Evolutionary conservation across 176 grass and related monocot genomes (phyloP).

Genomic region (Metroxylon sagu): DNA sequence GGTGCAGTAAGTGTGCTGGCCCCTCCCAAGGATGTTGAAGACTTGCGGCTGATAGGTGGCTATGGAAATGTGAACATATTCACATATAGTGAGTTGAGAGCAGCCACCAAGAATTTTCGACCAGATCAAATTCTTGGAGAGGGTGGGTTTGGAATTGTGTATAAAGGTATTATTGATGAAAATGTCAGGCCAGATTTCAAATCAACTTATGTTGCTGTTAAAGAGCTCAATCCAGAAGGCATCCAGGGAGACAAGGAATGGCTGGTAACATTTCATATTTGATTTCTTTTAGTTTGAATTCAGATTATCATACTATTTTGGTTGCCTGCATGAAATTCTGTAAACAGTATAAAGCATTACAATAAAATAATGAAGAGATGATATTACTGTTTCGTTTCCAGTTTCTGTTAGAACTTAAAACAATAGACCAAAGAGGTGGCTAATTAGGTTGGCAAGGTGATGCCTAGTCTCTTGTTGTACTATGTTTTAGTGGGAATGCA

Average conservation of each 20-base stretch:
- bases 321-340: too few species aligned
- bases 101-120: constrained; percentile 83
- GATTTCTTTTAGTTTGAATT: constrained; percentile 2
- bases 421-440: too few species aligned
- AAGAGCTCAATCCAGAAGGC: constrained; percentile 87
- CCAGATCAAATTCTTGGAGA: constrained; percentile 87
- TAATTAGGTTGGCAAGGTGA: too few species aligned
- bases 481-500: too few species aligned
- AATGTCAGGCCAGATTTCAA: constrained; percentile 61
- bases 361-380: too few species aligned
- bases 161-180: constrained; percentile 87
- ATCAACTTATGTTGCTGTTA: constrained; percentile 76
- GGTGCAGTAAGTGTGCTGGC: constrained; percentile 47
- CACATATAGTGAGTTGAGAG: constrained; percentile 63
- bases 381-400: too few species aligned
- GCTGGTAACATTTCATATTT: constrained; percentile 43
- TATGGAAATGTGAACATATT: constrained; percentile 82
- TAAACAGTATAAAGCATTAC: too few species aligned
- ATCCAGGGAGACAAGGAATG: constrained; percentile 98
- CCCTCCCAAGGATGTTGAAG: constrained; percentile 79
- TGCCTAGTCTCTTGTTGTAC: too few species aligned
- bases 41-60: constrained; percentile 56
- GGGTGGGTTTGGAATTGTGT: constrained; percentile 95
- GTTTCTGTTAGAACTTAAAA: too few species aligned
- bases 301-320: too few species aligned